Percentiles rank a stretch among this genome's conserved stretches.
These are phyloP conservation scores for Globisporangium carolinianum DNA, from an alignment of 352 stramenopile genomes.

Conservation along the genomic window DNA sequence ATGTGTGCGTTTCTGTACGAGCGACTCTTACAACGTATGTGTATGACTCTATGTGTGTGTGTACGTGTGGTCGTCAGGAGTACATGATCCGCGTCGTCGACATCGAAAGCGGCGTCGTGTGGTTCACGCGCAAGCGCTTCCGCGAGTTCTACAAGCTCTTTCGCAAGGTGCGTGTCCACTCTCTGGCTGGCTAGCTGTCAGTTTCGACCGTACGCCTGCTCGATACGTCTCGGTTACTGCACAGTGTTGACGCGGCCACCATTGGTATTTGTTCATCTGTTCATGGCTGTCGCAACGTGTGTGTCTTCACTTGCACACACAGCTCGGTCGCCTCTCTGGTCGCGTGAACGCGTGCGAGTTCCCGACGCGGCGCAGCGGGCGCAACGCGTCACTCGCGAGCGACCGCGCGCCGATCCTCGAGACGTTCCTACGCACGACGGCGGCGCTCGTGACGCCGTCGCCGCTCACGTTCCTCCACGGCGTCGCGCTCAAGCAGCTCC, in stretches of 20 bases:
- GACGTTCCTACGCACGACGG: conserved; percentile 66
- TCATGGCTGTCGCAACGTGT: background rate
- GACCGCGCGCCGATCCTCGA: conserved; percentile 70
- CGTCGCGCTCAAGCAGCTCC: conserved; percentile 68
- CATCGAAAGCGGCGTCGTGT: conserved; percentile 79
- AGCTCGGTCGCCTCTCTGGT: conserved; percentile 66
- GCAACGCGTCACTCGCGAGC: conserved; percentile 58
- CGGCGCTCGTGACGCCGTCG: conserved; percentile 64
- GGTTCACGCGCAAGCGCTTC: conserved; percentile 78
- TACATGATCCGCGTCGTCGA: conserved; percentile 84
- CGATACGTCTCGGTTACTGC: background rate
- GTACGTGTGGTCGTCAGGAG: conserved; percentile 27
- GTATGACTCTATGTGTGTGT: background rate
- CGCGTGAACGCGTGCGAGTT: conserved; percentile 67
- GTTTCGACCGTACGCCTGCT: too few relatives aligned
- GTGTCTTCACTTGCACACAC: background rate
- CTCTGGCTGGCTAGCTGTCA: background rate
- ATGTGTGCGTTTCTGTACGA: background rate
- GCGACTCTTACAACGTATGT: background rate
- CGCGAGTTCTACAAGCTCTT: conserved; percentile 79
- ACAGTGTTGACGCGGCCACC: background rate
- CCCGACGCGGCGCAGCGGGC: conserved; percentile 45
- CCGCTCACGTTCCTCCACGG: conserved; percentile 71
- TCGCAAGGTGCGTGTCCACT: conserved; percentile 45
- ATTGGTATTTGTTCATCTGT: background rate